Percentiles rank a stretch among this genome's conserved stretches.
Conservation (phyloP, 805 yeast genomes). For the Scheffersomyces lignosus region DNA sequence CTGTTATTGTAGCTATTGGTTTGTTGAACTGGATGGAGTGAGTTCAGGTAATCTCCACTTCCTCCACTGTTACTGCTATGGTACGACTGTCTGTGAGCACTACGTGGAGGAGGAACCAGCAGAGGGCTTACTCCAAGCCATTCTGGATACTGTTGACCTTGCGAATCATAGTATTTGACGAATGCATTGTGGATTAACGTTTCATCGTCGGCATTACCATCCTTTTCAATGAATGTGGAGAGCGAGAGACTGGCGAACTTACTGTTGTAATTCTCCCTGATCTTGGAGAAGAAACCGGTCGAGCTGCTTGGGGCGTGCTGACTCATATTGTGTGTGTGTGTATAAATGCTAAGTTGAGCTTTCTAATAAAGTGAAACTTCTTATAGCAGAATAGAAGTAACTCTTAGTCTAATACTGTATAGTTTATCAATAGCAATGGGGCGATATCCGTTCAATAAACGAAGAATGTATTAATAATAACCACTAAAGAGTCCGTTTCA, state of each 20-base stretch:
- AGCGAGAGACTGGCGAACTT: conserved; percentile 39
- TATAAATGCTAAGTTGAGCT: no score
- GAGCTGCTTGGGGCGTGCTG: conserved; percentile 23
- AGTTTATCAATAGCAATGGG: no score
- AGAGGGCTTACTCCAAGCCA: conserved; percentile 37
- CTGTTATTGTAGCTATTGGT: conserved; percentile 10
- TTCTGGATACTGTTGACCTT: conserved; percentile 38
- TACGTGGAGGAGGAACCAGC: not conserved
- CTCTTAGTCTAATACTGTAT: no score
- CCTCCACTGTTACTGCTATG: not conserved
- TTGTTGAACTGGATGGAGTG: conserved; percentile 28
- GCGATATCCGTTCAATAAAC: no score
- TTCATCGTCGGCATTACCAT: conserved; percentile 37
- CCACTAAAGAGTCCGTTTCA: no score
- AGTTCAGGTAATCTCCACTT: conserved; percentile 3
- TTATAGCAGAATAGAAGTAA: no score
- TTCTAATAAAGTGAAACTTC: no score
- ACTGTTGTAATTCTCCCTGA: conserved; percentile 37
- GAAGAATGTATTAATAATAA: no score
- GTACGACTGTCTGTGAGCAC: not conserved
- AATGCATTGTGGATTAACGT: conserved; percentile 46
- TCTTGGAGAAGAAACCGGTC: conserved; percentile 28
- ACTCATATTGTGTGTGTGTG: conserved; percentile 16
- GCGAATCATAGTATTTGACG: conserved; percentile 35
- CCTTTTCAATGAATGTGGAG: conserved; percentile 30